phyloP scores from a whole-genome alignment of 208 protist genomes.

The Histomonas meleagridis region DNA sequence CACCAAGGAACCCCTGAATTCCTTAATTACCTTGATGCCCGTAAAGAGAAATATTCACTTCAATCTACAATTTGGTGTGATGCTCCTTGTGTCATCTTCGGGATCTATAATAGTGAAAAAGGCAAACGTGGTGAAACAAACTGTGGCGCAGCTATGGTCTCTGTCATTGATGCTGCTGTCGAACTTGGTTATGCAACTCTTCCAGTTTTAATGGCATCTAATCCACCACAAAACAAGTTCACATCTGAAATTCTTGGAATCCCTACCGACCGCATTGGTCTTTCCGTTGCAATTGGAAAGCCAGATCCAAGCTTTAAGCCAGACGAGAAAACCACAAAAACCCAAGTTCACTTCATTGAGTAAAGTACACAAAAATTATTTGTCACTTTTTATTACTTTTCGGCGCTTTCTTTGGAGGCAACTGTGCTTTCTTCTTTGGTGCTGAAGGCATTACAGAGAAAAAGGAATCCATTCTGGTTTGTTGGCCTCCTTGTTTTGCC shows the following conservation, averaged over 20 bases:
- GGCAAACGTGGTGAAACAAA: not conserved
- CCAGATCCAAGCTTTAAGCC: not conserved
- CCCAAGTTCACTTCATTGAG: too few relatives aligned
- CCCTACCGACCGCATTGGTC: not conserved
- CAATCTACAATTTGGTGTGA: not conserved
- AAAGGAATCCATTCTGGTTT: constrained; percentile 33
- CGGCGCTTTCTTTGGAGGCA: too few relatives aligned
- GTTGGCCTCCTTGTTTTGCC: not conserved
- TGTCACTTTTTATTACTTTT: too few relatives aligned
- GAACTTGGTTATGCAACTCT: not conserved
- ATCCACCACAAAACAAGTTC: not conserved
- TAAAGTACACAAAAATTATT: too few relatives aligned
- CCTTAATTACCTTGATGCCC: not conserved
- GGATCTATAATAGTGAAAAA: not conserved
- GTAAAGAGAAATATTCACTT: not conserved
- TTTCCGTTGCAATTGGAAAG: constrained; percentile 5
- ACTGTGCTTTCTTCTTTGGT: too few relatives aligned
- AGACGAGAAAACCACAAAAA: too few relatives aligned
- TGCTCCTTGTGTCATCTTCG: not conserved
- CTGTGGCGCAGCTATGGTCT: not conserved
- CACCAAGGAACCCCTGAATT: not conserved
- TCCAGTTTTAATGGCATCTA: constrained; percentile 18
- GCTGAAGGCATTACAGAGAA: not conserved
- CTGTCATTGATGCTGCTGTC: not conserved
- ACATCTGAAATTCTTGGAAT: not conserved